Evolutionary conservation across 345 rosid species (phyloP).

Genomic region (Populus nigra): DNA sequence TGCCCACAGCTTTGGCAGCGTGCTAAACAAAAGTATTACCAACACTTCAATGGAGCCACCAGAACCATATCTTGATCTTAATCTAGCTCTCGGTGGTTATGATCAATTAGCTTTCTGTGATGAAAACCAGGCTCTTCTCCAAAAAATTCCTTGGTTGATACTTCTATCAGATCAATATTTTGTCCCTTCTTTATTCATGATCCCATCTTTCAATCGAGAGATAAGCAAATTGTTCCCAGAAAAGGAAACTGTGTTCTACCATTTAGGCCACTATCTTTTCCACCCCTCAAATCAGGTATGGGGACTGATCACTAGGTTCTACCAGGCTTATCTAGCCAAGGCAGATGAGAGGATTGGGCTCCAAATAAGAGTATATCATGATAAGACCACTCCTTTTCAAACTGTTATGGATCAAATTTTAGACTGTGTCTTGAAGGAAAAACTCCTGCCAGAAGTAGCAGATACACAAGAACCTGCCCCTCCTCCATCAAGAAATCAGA

Average conservation of each 20-base stretch:
- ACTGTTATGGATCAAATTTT: constrained; percentile 15
- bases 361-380: constrained; percentile 20
- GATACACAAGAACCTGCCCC: not conserved
- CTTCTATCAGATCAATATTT: constrained; percentile 28
- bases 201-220: constrained; percentile 8
- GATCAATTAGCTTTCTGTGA: constrained; percentile 12
- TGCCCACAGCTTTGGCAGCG: constrained; percentile 8
- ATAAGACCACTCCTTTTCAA: not conserved
- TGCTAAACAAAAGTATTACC: not conserved
- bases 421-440: constrained; percentile 12
- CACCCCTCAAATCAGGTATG: constrained; percentile 27
- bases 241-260: constrained; percentile 27
- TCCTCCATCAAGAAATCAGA: not conserved
- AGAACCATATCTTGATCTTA: constrained; percentile 8
- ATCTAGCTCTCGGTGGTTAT: not conserved
- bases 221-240: constrained; percentile 22
- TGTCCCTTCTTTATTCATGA: constrained; percentile 24
- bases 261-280: constrained; percentile 26
- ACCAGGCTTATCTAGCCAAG: constrained; percentile 18
- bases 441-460: constrained; percentile 12
- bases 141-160: constrained; percentile 17
- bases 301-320: constrained; percentile 23
- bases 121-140: constrained; percentile 13
- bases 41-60: not conserved
- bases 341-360: constrained; percentile 24